Conservation (phyloP, 192 early-diverging fungal genomes). For the Umbelopsis sp. region DNA sequence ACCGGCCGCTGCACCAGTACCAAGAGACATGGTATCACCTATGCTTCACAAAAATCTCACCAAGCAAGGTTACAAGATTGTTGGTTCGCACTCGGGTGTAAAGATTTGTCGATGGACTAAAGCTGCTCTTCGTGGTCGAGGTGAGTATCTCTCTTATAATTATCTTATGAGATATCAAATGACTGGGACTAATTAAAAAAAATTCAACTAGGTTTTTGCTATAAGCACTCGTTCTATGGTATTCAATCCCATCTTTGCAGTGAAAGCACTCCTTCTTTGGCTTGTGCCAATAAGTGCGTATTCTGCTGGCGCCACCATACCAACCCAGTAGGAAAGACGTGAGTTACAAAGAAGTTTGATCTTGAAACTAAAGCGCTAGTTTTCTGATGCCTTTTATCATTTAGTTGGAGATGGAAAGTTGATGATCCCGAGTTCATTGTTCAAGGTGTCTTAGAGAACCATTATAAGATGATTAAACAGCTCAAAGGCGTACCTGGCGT, state of each 20-base stretch:
- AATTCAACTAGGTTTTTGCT: constrained; percentile 54
- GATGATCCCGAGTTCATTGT: constrained; percentile 69
- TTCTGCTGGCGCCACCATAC: constrained; percentile 76
- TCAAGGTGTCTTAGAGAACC: constrained; percentile 68
- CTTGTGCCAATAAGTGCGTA: constrained; percentile 78
- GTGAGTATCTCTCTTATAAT: background rate
- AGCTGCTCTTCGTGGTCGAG: constrained; percentile 68
- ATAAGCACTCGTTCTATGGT: constrained; percentile 79
- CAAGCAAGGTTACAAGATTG: constrained; percentile 77
- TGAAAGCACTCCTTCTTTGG: constrained; percentile 76
- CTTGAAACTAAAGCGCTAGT: too few relatives aligned
- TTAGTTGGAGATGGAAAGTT: constrained; percentile 63
- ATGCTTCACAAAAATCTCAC: constrained; percentile 66
- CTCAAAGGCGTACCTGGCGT: constrained; percentile 78
- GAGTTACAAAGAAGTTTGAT: background rate
- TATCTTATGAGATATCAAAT: background rate
- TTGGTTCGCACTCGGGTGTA: constrained; percentile 73
- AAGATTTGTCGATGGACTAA: constrained; percentile 85
- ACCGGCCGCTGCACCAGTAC: constrained; percentile 22
- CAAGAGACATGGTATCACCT: constrained; percentile 74
- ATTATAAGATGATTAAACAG: constrained; percentile 77
- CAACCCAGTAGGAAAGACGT: constrained; percentile 67
- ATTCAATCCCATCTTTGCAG: constrained; percentile 76
- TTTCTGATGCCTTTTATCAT: background rate
- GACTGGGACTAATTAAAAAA: background rate